Base-by-base conservation (phyloP, 306 rosid genomes). In the Hippophae rhamnoides region DNA sequence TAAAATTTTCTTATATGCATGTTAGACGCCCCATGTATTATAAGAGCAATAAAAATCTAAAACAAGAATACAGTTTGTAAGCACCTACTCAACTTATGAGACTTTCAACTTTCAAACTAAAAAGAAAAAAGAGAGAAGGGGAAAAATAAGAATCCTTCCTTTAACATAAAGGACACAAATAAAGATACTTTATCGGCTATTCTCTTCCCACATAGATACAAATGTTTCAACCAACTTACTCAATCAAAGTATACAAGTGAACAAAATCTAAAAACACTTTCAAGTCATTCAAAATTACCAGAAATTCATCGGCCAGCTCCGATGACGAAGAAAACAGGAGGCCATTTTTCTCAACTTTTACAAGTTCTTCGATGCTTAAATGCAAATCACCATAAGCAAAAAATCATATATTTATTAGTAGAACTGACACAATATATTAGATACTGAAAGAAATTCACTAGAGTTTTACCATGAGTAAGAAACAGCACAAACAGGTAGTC, bases 401-500 rank as follows among this genome's bases (percentile, higher is more conserved):
- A 72, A 61, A 43, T 46, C 58, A 59, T n/a, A 60, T 31, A 44
- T 45, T 7, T 8, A 50, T 41, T 42, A 7, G 45, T 5, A 6
- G n/a, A 42, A 64, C 26, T 8, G 8, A 58, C 52, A 58, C 23
- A 41, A 27, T 3, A 56, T 26, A 41, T 27, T 13, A 42, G 38
- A 13, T 50, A 13, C 54, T 8, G 23, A 10, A 61, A 62, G 61
- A 23, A 63, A 47, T 47, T 50, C 14, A 54, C 25, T 13, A 47
- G 26, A 54, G 62, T 58, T 70, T 58, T 73, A 92, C 98, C 98
- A 92, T 54, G 96, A 92, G 78, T 92, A 92, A 6, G 98, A 87
- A 75, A 88, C 96, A 6, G 98, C 98, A 70, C 96, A 92, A 71
- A 88, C 98, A 27, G 96, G 98, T 64, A 92, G 78, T 57, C 98